These are phyloP conservation scores for Coccomyxa subellipsoidea DNA, from an alignment of 163 green algal genomes.

Conservation along the genomic window DNA sequence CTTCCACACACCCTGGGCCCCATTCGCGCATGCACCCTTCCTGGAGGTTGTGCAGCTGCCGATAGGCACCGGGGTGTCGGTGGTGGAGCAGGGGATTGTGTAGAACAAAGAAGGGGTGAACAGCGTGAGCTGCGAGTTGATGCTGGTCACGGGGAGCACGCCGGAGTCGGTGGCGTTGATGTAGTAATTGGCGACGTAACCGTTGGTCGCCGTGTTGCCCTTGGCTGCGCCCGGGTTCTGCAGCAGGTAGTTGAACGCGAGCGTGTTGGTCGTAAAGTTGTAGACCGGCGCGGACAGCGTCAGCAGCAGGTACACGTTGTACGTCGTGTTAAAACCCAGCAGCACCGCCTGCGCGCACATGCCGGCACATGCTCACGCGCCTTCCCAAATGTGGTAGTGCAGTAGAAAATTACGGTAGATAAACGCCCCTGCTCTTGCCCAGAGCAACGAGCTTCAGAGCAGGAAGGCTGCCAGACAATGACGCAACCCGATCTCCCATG, in stretches of 20 bases:
- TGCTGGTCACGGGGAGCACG: neutral
- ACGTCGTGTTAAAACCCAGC: neutral
- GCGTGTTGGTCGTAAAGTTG: neutral
- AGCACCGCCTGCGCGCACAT: neutral
- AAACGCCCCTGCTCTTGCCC: too few relatives aligned
- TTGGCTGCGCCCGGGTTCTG: neutral
- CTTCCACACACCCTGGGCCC: neutral
- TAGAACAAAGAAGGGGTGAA: neutral
- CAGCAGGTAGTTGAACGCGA: constrained; percentile 1
- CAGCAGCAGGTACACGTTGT: neutral
- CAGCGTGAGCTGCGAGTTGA: neutral
- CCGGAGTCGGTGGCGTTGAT: neutral
- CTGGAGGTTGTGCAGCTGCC: neutral
- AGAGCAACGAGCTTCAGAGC: too few relatives aligned
- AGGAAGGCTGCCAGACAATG: too few relatives aligned
- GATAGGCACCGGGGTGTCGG: neutral
- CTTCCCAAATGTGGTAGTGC: neutral
- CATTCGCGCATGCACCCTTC: neutral
- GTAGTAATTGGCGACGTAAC: neutral
- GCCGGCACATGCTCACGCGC: neutral
- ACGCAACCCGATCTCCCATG: too few relatives aligned
- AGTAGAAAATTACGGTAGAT: too few relatives aligned
- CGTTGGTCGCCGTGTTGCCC: neutral
- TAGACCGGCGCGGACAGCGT: neutral
- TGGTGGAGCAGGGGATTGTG: neutral